A percentile compares a stretch with the other conserved stretches of the same genome.
These are phyloP conservation scores for Naganishia vishniacii DNA, from an alignment of 768 basidiomycete genomes.

Conservation along the genomic window DNA sequence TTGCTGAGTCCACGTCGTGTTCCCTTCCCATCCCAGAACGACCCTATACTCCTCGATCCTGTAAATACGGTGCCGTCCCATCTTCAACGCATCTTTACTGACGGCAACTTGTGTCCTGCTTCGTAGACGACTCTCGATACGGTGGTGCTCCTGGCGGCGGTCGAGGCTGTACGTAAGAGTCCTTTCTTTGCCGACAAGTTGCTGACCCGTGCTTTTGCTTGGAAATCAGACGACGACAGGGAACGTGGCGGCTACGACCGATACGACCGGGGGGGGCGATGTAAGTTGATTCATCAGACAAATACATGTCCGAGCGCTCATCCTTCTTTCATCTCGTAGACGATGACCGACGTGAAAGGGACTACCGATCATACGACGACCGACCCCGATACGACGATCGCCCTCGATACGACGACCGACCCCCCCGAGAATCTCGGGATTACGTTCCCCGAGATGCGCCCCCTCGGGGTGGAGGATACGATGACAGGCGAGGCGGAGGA, in stretches of 20 bases:
- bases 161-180: slow-evolving; percentile 52
- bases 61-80: not conserved
- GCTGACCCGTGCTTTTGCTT: not conserved
- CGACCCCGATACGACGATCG: slow-evolving; percentile 64
- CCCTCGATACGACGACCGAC: slow-evolving; percentile 59
- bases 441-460: slow-evolving; percentile 14
- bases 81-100: not conserved
- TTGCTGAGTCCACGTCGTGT: slow-evolving; percentile 9
- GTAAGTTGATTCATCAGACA: slow-evolving; percentile 20
- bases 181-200: not conserved
- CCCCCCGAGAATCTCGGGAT: slow-evolving; percentile 9
- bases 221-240: not conserved
- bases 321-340: slow-evolving; percentile 41
- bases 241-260: slow-evolving; percentile 27
- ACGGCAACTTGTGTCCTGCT: not conserved
- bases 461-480: slow-evolving; percentile 53
- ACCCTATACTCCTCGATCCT: slow-evolving; percentile 85
- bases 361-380: slow-evolving; percentile 44
- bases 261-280: slow-evolving; percentile 41
- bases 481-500: slow-evolving; percentile 28
- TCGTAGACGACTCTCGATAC: slow-evolving; percentile 69
- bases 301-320: no score
- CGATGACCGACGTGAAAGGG: slow-evolving; percentile 52
- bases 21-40: slow-evolving; percentile 52
- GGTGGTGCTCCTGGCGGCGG: slow-evolving; percentile 52